These are phyloP conservation scores for Claviceps monticola DNA, from an alignment of 2,329 filamentous ascomycete species.

Conservation along the genomic window DNA sequence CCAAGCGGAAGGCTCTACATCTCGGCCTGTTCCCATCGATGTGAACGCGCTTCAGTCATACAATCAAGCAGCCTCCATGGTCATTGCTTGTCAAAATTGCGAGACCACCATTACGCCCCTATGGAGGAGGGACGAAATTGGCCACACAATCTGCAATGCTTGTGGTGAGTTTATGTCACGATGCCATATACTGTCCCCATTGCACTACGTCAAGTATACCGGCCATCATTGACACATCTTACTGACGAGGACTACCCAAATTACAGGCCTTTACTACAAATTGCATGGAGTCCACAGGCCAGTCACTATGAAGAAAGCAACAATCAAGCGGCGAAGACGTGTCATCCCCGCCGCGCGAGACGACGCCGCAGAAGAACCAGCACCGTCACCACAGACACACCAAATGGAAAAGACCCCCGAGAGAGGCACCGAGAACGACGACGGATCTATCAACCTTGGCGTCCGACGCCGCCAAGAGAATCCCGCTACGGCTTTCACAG, in stretches of 20 bases:
- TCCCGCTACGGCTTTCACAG: slow-evolving; percentile 29
- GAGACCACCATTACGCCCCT: slow-evolving; percentile 91
- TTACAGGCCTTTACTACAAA: slow-evolving; percentile 83
- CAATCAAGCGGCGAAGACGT: slow-evolving; percentile 90
- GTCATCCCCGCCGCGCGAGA: slow-evolving; percentile 66
- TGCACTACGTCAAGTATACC: background rate
- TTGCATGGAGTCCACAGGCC: slow-evolving; percentile 87
- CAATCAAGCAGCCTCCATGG: slow-evolving; percentile 23
- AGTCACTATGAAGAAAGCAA: slow-evolving; percentile 96
- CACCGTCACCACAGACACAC: slow-evolving; percentile 27
- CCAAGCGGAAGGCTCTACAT: slow-evolving; percentile 11
- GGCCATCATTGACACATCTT: background rate
- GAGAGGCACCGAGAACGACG: slow-evolving; percentile 45
- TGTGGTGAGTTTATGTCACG: slow-evolving; percentile 54
- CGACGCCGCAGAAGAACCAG: slow-evolving; percentile 34
- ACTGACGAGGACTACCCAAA: background rate
- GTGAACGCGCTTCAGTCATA: slow-evolving; percentile 21
- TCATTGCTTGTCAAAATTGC: slow-evolving; percentile 94
- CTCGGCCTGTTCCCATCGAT: slow-evolving; percentile 19
- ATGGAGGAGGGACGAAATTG: slow-evolving; percentile 86
- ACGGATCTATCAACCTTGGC: slow-evolving; percentile 51
- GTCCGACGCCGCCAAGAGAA: slow-evolving; percentile 34
- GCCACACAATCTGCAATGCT: slow-evolving; percentile 96
- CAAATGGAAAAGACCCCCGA: slow-evolving; percentile 27
- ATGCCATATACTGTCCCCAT: background rate